Conservation (phyloP, 2,329 filamentous ascomycete genomes). For the Stachybotrys elegans region DNA sequence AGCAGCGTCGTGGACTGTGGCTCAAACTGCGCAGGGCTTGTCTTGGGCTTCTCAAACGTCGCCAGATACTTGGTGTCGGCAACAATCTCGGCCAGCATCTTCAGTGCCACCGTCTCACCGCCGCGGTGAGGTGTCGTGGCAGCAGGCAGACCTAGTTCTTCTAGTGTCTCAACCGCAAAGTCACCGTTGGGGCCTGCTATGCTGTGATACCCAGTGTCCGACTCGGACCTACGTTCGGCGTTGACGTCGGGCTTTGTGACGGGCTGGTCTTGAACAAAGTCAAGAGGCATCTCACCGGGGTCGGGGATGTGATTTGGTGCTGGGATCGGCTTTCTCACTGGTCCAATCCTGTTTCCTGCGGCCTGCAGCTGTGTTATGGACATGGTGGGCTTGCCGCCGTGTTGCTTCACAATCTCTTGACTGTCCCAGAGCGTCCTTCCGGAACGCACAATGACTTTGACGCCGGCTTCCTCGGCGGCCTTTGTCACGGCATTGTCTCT, state of each 20-base stretch:
- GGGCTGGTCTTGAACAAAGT: conserved; percentile 52
- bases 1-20: conserved; percentile 70
- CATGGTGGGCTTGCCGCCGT: conserved; percentile 69
- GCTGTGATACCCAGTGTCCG: conserved; percentile 52
- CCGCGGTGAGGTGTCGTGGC: conserved; percentile 65
- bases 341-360: conserved; percentile 58
- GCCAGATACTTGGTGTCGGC: conserved; percentile 61
- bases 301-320: conserved; percentile 56
- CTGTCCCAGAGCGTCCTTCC: conserved; percentile 72
- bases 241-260: conserved; percentile 55
- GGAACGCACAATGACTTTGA: conserved; percentile 58
- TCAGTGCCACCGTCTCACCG: conserved; percentile 62
- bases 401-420: conserved; percentile 60
- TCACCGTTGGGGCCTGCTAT: conserved; percentile 64
- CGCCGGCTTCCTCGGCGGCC: conserved; percentile 59
- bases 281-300: conserved; percentile 57
- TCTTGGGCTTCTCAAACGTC: conserved; percentile 72
- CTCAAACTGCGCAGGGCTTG: conserved; percentile 67
- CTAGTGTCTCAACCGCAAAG: conserved; percentile 65
- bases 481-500: conserved; percentile 55
- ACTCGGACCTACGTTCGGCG: conserved; percentile 42
- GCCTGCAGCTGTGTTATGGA: conserved; percentile 62
- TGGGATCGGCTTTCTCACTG: conserved; percentile 56
- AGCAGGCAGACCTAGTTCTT: conserved; percentile 62
- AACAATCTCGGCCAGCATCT: conserved; percentile 53